Percentiles rank a stretch among this genome's conserved stretches.
Evolutionary conservation across 208 protist species (phyloP).

Genomic region (Porcisia hertigi): DNA sequence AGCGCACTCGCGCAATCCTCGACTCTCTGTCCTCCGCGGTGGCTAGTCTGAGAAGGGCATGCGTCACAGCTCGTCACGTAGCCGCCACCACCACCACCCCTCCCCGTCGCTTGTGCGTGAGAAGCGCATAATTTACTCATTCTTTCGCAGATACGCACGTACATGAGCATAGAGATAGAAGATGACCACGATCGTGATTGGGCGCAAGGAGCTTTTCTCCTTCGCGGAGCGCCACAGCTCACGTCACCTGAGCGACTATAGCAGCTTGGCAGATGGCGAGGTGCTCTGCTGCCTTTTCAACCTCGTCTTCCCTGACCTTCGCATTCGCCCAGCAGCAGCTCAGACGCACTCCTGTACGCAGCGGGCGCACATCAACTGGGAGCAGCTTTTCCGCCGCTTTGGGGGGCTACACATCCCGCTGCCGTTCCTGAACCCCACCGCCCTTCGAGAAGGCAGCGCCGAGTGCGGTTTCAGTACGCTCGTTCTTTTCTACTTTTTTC

Average conservation of each 20-base stretch:
- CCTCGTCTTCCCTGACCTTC: constrained; percentile 59
- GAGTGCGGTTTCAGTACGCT: constrained; percentile 70
- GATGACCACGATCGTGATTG: constrained; percentile 53
- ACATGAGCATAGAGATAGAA: neutral
- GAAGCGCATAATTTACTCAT: neutral
- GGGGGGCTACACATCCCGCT: constrained; percentile 55
- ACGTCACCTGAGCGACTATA: constrained; percentile 56
- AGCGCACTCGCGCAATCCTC: neutral
- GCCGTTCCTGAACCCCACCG: constrained; percentile 41
- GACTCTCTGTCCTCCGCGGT: neutral
- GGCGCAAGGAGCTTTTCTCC: constrained; percentile 77
- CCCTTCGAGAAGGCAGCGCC: constrained; percentile 34
- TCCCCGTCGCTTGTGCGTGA: neutral
- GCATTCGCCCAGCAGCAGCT: constrained; percentile 51
- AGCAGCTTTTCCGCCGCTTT: constrained; percentile 48
- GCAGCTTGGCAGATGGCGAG: constrained; percentile 51
- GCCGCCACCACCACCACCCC: neutral
- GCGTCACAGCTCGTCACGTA: neutral
- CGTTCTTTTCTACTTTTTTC: constrained; percentile 82
- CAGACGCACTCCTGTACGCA: constrained; percentile 70
- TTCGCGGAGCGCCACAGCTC: constrained; percentile 77
- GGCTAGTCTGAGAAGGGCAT: neutral
- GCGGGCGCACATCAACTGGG: constrained; percentile 59
- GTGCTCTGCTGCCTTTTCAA: constrained; percentile 72
- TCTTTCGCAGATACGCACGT: neutral